phyloP scores from a whole-genome alignment of 768 basidiomycete species.

The Mycena rosella region DNA sequence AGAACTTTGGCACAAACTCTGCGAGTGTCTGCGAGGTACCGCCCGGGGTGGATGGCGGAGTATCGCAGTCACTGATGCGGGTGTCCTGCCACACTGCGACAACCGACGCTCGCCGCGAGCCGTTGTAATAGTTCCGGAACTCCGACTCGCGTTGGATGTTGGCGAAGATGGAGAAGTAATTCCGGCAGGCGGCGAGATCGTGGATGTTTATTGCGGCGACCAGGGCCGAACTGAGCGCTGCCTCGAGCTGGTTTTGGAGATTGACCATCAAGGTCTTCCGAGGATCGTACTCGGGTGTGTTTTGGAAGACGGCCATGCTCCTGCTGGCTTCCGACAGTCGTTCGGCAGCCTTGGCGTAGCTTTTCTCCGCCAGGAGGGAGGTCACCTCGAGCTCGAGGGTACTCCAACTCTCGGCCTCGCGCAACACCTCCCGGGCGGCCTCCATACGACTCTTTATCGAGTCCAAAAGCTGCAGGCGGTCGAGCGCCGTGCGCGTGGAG shows the following conservation, averaged over 20 bases:
- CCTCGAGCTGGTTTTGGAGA: conserved; percentile 96
- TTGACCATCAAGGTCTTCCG: conserved; percentile 89
- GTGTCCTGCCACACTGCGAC: conserved; percentile 79
- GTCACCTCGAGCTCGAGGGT: conserved; percentile 95
- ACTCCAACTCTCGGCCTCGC: conserved; percentile 97
- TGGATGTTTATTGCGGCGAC: conserved; percentile 87
- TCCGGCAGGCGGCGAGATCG: conserved; percentile 80
- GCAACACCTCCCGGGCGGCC: conserved; percentile 86
- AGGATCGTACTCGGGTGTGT: conserved; percentile 91
- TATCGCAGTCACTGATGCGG: conserved; percentile 64
- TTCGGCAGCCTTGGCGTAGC: conserved; percentile 92
- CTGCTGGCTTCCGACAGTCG: conserved; percentile 90
- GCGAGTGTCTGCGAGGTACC: conserved; percentile 58
- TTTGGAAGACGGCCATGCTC: conserved; percentile 93
- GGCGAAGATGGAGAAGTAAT: conserved; percentile 88
- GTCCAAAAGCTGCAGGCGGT: conserved; percentile 85
- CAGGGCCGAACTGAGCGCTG: conserved; percentile 89
- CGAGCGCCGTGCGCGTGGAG: conserved; percentile 75
- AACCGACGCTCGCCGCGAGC: conserved; percentile 76
- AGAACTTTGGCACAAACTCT: conserved; percentile 83
- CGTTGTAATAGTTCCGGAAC: conserved; percentile 95
- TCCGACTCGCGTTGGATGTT: conserved; percentile 94
- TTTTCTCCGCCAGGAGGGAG: conserved; percentile 80
- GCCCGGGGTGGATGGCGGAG: conserved; percentile 40
- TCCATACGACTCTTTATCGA: conserved; percentile 90